A percentile compares a stretch with the other conserved stretches of the same genome.
Conservation (phyloP, 179 eudicot genomes). For the Sideroxylon spinosum region DNA sequence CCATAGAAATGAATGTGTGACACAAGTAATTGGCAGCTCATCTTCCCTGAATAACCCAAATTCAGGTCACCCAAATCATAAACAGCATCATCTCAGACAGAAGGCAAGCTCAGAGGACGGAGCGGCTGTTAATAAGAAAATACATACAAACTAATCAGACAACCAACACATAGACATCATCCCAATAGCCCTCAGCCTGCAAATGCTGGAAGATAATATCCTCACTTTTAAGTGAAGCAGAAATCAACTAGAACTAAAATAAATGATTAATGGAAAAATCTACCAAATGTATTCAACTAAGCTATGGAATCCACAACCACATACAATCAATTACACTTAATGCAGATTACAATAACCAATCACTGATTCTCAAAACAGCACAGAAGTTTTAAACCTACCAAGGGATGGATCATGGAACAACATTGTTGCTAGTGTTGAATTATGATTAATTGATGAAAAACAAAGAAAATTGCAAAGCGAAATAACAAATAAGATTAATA, state of each 20-base stretch:
- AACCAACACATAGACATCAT: not conserved
- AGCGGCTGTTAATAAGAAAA: not conserved
- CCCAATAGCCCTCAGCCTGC: not conserved
- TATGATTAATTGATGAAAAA: not conserved
- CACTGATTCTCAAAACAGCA: not conserved
- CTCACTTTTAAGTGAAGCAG: not conserved
- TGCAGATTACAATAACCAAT: not conserved
- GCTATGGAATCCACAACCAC: conserved; percentile 10
- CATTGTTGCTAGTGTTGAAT: not conserved
- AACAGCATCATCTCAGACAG: too few relatives aligned
- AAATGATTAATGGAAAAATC: not conserved
- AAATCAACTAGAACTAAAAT: not conserved
- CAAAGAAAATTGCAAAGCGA: not conserved
- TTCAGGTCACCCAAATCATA: too few relatives aligned
- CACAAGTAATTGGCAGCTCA: not conserved
- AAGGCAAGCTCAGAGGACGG: too few relatives aligned
- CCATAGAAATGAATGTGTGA: not conserved
- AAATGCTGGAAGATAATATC: not conserved
- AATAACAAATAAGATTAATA: not conserved
- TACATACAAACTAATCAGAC: conserved; percentile 2
- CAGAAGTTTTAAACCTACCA: conserved; percentile 2
- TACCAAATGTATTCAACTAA: not conserved
- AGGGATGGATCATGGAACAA: not conserved
- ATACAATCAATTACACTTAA: not conserved
- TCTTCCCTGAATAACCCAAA: not conserved